Evolutionary conservation across 2,329 filamentous ascomycete species (phyloP), one percentile per base, ranked within the genome.

Genomic region (Sclerotinia sclerotiorum): DNA sequence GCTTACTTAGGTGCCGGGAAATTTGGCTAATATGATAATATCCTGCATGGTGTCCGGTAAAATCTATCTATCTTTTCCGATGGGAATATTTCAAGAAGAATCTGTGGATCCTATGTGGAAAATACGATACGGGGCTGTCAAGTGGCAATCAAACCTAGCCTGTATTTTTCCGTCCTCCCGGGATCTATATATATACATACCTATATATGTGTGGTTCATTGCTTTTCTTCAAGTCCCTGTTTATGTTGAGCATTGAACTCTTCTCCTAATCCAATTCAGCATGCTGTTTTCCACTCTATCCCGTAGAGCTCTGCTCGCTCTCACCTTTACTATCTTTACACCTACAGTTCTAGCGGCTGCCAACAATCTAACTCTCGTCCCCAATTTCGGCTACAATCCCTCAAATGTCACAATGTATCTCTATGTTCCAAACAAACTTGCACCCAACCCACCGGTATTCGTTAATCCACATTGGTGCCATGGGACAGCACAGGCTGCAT

Each of bases 401-500:
- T 74, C 74, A 3, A 68, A 62, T 2, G 74, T 72, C 1, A 60
- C 60, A 4, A 76, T 76, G 74, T 74, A 75, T 57, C 68, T 75
- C 32, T 76, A 76, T 42, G 56, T 75, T 13, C 75, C 75, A 24
- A 70, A 56, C 2, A 73, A 62, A 32, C 70, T 73, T 32, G 29
- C 61, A 2, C 48, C 63, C 17, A 62, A 64, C 0, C 70, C 73
- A 5, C 73, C 74, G 2, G 73, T 75, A n/a, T 69, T 76, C 35
- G 72, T 76, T 17, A 73, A 73, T 29, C 73, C 74, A 13, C 75
- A 76, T 63, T 75, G 72, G 55, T 76, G 74, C 60, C 70, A 69
- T 2, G 85, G 86, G 35, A 82, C 81, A 3, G 86, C 71, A 2
- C 52, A 71, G 24, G 71, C n/a, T 21, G 74, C 73, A 29, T 78